phyloP scores from a whole-genome alignment of 495 filamentous ascomycete species.

The Saxophila tyrrhenica region DNA sequence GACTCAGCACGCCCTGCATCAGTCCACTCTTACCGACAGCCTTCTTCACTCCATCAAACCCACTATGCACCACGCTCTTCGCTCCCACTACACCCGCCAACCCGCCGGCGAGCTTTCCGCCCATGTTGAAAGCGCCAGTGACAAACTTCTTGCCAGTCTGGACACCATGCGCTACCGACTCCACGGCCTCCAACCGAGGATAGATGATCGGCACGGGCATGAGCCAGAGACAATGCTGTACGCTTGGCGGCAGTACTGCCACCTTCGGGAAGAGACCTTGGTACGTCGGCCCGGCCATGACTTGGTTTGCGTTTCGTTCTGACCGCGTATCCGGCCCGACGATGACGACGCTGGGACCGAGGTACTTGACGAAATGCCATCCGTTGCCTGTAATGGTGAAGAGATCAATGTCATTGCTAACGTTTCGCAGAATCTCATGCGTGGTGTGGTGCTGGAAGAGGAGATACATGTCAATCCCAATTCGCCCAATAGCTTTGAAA shows the following conservation, averaged over 20 bases:
- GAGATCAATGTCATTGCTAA: slow-evolving; percentile 73
- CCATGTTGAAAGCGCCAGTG: slow-evolving; percentile 85
- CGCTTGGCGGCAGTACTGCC: slow-evolving; percentile 77
- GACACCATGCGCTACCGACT: slow-evolving; percentile 77
- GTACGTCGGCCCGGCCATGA: slow-evolving; percentile 92
- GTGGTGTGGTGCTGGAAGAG: slow-evolving; percentile 98
- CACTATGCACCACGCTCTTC: slow-evolving; percentile 78
- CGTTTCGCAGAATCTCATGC: slow-evolving; percentile 78
- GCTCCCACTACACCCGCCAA: slow-evolving; percentile 91
- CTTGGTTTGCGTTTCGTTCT: slow-evolving; percentile 79
- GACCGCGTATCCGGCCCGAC: slow-evolving; percentile 85
- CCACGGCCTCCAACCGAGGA: slow-evolving; percentile 79
- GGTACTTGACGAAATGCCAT: slow-evolving; percentile 96
- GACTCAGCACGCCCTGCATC: slow-evolving; percentile 87
- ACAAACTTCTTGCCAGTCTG: slow-evolving; percentile 94
- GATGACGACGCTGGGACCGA: slow-evolving; percentile 82
- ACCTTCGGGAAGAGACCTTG: slow-evolving; percentile 95
- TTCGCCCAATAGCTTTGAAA: slow-evolving; percentile 95
- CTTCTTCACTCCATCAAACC: slow-evolving; percentile 88
- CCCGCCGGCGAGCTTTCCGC: slow-evolving; percentile 87
- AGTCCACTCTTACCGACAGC: slow-evolving; percentile 88
- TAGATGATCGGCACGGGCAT: slow-evolving; percentile 82
- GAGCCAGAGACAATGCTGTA: slow-evolving; percentile 96
- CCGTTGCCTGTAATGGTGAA: slow-evolving; percentile 95
- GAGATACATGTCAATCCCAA: slow-evolving; percentile 98